phyloP scores from a whole-genome alignment of 2,329 filamentous ascomycete genomes.

The Xylaria sp. region DNA sequence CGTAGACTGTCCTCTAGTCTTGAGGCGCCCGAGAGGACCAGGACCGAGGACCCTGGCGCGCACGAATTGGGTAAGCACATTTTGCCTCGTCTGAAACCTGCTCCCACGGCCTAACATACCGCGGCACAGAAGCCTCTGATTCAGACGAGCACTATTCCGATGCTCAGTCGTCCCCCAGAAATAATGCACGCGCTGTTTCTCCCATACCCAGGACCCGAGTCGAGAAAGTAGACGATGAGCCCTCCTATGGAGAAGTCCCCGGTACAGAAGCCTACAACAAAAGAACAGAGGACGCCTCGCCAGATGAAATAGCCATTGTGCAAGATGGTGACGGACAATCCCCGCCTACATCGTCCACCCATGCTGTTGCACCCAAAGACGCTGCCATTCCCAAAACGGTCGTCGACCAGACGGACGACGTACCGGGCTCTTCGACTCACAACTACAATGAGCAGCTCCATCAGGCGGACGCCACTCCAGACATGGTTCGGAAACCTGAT shows the following conservation, averaged over 20 bases:
- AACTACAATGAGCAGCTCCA: slow-evolving; percentile 58
- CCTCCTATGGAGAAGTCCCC: slow-evolving; percentile 70
- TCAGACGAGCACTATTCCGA: slow-evolving; percentile 78
- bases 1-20: slow-evolving; percentile 47
- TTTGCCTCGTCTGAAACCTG: slow-evolving; percentile 6
- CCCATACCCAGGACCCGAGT: slow-evolving; percentile 69
- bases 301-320: slow-evolving; percentile 69
- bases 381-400: slow-evolving; percentile 63
- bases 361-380: slow-evolving; percentile 51
- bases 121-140: slow-evolving; percentile 58
- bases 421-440: slow-evolving; percentile 57
- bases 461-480: slow-evolving; percentile 64
- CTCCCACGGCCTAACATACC: slow-evolving; percentile 34
- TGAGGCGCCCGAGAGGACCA: slow-evolving; percentile 50
- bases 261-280: slow-evolving; percentile 68
- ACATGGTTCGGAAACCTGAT: slow-evolving; percentile 58
- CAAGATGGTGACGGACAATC: slow-evolving; percentile 48
- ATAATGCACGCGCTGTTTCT: slow-evolving; percentile 57
- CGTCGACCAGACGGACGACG: slow-evolving; percentile 63
- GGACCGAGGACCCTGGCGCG: slow-evolving; percentile 66
- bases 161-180: slow-evolving; percentile 63
- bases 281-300: slow-evolving; percentile 67
- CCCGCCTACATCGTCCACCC: slow-evolving; percentile 44
- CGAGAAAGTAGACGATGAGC: slow-evolving; percentile 68
- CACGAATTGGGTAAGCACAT: slow-evolving; percentile 65